These are phyloP conservation scores for Sporothrix pallida DNA, from an alignment of 2,329 filamentous ascomycete genomes.

Conservation along the genomic window DNA sequence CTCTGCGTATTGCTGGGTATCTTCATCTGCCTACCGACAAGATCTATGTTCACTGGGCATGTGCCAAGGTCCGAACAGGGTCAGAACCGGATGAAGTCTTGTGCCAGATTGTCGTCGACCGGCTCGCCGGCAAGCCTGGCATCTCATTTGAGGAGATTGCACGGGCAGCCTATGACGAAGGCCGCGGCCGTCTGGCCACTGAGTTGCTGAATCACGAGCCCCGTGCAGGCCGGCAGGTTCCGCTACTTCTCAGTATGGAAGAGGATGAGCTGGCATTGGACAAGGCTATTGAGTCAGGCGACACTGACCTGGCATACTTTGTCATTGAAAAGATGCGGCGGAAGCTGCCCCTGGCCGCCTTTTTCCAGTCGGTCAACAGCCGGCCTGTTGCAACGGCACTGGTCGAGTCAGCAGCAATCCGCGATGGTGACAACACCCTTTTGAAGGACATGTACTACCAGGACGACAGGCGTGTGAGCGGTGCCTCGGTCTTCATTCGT, in stretches of 20 bases:
- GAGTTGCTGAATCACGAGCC: slow-evolving; percentile 92
- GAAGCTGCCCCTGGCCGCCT: slow-evolving; percentile 85
- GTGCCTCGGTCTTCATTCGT: slow-evolving; percentile 82
- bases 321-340: slow-evolving; percentile 88
- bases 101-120: slow-evolving; percentile 83
- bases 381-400: slow-evolving; percentile 86
- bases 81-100: slow-evolving; percentile 86
- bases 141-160: slow-evolving; percentile 97
- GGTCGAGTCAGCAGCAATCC: slow-evolving; percentile 78
- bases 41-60: slow-evolving; percentile 97
- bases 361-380: slow-evolving; percentile 89
- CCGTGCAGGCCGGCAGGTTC: slow-evolving; percentile 93
- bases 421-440: slow-evolving; percentile 74
- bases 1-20: slow-evolving; percentile 85
- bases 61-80: slow-evolving; percentile 86
- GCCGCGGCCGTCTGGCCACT: slow-evolving; percentile 84
- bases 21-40: slow-evolving; percentile 83
- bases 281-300: slow-evolving; percentile 94
- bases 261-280: slow-evolving; percentile 94
- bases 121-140: slow-evolving; percentile 83
- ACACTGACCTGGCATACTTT: slow-evolving; percentile 89
- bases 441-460: slow-evolving; percentile 98
- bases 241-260: slow-evolving; percentile 90
- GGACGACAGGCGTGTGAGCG: slow-evolving; percentile 87
- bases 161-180: slow-evolving; percentile 90